Base-by-base conservation (phyloP, 2,329 filamentous ascomycete species). In the Catunica adiposa region DNA sequence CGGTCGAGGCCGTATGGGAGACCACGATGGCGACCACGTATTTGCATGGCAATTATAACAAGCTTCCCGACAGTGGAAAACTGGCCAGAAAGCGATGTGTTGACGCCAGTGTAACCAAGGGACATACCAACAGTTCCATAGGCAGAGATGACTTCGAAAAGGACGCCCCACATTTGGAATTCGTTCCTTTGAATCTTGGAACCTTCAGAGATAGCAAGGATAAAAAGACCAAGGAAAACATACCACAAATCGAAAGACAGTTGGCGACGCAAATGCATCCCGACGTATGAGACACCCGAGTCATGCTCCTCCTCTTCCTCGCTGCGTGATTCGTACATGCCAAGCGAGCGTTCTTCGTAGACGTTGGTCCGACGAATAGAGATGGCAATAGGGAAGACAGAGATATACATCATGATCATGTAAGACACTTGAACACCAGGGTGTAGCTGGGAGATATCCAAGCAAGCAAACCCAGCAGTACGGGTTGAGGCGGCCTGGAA, bases 341-440 rank as follows among this genome's bases (percentile, higher is more conserved):
- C 87, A 0, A 92, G 76, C 0, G 83, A 87, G 61, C 83, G 86
- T 66, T 97, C 90, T 68, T 96, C 90, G 71, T 97, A 97, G 1
- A 96, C 90, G 66, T 97, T 97, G 58, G 90, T 96, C 61, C 86
- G 77, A 54, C 90, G 88, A 63, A 97, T 85, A 5, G 86, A 92
- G 63, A 97, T 97, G 65, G 92, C 90, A 62, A 97, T 94, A 3
- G 90, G 90, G 62, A 95, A 94, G 58, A 96, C 86, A 57, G 89
- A 95, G 60, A 97, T 95, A 68, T 97, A 97, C 92, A 97, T 97
- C 92, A 97, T 97, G 68, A 97, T 83, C 68, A 97, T 73, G 70
- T 96, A 97, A 23, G 89, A 87, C 14, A 94, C 88, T 63, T 95
- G 89, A 57, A 96, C 87, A 2, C 86, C 92, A 1, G 92, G 89